Percentiles rank a stretch among this genome's conserved stretches.
Conservation (phyloP, 306 rosid genomes). For the Corylus americana region DNA sequence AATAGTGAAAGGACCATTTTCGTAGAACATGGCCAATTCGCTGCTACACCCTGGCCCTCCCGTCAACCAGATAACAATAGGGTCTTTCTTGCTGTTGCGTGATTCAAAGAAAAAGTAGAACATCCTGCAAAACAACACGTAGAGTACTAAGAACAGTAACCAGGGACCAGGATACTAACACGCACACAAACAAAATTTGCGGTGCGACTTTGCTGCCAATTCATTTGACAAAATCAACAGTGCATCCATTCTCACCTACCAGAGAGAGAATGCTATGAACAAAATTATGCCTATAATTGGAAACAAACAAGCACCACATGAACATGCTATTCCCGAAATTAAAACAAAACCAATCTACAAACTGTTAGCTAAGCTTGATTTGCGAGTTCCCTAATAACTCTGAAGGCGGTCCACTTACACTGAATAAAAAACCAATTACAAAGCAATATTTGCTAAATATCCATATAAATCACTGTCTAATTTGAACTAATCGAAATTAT, state of each 20-base stretch:
- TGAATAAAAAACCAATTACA: background rate
- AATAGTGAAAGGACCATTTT: slow-evolving; percentile 86
- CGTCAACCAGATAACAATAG: slow-evolving; percentile 95
- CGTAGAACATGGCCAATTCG: slow-evolving; percentile 94
- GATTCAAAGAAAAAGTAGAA: slow-evolving; percentile 94
- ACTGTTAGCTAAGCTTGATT: background rate
- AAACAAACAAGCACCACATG: background rate
- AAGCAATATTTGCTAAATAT: background rate
- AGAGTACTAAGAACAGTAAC: slow-evolving; percentile 19
- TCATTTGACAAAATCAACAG: background rate
- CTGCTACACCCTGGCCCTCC: slow-evolving; percentile 99
- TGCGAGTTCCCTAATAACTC: background rate
- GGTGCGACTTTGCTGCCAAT: background rate
- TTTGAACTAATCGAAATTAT: background rate
- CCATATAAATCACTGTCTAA: background rate
- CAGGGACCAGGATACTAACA: background rate
- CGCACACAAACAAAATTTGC: background rate
- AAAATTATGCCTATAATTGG: too few species aligned
- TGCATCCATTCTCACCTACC: background rate
- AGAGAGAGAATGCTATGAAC: too few species aligned
- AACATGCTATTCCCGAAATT: background rate
- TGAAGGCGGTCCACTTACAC: background rate
- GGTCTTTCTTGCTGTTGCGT: slow-evolving; percentile 71
- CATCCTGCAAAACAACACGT: slow-evolving; percentile 57
- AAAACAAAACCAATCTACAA: background rate